Base-by-base conservation (phyloP, 805 yeast genomes). In the Ogataea minuta region DNA sequence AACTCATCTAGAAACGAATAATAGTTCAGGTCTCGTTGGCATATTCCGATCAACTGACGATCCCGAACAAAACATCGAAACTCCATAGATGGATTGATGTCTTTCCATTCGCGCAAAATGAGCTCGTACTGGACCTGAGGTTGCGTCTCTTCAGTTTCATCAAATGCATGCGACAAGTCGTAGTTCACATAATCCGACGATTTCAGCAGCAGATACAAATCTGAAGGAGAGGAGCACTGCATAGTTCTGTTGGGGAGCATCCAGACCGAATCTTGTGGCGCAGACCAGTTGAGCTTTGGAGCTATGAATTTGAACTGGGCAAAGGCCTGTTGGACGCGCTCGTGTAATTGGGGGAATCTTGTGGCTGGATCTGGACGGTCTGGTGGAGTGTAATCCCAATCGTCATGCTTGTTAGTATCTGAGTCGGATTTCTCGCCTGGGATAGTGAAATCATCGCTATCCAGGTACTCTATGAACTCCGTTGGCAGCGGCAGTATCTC, bases 261-360 rank as follows among this genome's bases (percentile, higher is more conserved):
- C 99, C 98, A 93, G 0, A 81, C 76, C 2, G 98, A 86, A 63
- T 93, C 99, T 56, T 81, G 82, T 1, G 99, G 99, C 2, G 96
- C 84, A 1, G 97, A 88, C 99, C 99, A 93, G 67, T 93, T 93
- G 50, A 91, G 66, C 56, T 93, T 93, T 1, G 98, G 98, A 1
- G 87, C 72, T 2, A 89, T 87, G 1, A 77, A 64, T 0, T 84
- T 83, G 33, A 73, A 65, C 29, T 70, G 66, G 3, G 48, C 44
- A 10, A 93, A 74, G 0, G 69, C 55, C 0, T 50, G 43, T 24
- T 64, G 64, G 12, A 91, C 68, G 29, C 67, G 51, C 0, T 64
- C 50, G 54, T 90, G 95, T 14, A 89, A 65, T 1, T 75, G 81
- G 8, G 68, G 67, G 50, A 89, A 88, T 17, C 64, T 63, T 3